Conservation (phyloP, 2,329 filamentous ascomycete genomes). For the Fusarium pseudograminearum region DNA sequence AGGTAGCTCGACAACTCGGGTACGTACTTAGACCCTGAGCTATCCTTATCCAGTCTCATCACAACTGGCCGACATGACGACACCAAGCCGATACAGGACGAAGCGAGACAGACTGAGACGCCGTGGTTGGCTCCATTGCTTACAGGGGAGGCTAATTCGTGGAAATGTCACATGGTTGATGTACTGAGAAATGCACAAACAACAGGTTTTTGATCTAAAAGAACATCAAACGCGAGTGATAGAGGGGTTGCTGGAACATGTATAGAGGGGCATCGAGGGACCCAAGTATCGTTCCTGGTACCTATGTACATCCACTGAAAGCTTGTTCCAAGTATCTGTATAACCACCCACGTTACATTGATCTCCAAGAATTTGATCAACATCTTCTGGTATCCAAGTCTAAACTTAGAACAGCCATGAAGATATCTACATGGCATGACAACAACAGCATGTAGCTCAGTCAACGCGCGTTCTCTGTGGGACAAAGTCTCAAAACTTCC, state of each 20-base stretch:
- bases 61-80: conserved; percentile 33
- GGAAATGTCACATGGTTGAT: conserved; percentile 24
- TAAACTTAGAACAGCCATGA: conserved; percentile 15
- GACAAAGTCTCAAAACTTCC: conserved; percentile 19
- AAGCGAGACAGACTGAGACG: conserved; percentile 24
- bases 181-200: conserved; percentile 19
- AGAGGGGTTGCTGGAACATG: conserved; percentile 8
- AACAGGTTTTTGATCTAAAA: conserved; percentile 37
- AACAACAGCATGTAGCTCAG: conserved; percentile 11
- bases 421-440: conserved; percentile 10
- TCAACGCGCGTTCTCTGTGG: conserved; percentile 36
- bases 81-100: conserved; percentile 14
- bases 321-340: conserved; percentile 15
- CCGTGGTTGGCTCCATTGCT: conserved; percentile 33
- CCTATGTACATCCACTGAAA: conserved; percentile 1
- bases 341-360: conserved; percentile 4
- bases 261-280: conserved; percentile 24
- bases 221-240: conserved; percentile 7
- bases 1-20: conserved; percentile 38
- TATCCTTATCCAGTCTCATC: conserved; percentile 12
- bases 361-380: conserved; percentile 16
- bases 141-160: conserved; percentile 28
- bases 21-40: conserved; percentile 34
- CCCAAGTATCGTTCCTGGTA: conserved; percentile 13
- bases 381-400: conserved; percentile 5